Evolutionary conservation across 75 land plant genomes (phyloP).

Genomic region (Chamaecyparis obtusa): DNA sequence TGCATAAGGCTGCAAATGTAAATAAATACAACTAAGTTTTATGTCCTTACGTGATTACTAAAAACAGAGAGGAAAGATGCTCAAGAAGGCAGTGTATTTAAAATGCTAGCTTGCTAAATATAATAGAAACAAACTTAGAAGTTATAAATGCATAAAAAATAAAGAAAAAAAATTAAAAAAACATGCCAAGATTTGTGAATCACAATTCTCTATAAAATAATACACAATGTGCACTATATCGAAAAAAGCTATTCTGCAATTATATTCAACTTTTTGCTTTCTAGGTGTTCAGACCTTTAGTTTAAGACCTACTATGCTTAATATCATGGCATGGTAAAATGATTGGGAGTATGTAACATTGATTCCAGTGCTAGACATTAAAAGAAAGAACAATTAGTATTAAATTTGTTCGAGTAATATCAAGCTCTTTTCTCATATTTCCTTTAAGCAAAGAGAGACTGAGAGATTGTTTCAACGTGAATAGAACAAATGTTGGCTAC

Average conservation of each 20-base stretch:
- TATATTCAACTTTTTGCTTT: neutral
- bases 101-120: neutral
- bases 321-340: neutral
- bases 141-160: neutral
- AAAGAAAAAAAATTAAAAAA: neutral
- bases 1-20: constrained; percentile 80
- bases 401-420: neutral
- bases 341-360: neutral
- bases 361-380: neutral
- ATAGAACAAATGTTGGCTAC: neutral
- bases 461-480: neutral
- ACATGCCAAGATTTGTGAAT: neutral
- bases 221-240: neutral
- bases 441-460: neutral
- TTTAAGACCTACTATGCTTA: neutral
- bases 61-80: neutral
- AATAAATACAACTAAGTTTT: constrained; percentile 24
- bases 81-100: neutral
- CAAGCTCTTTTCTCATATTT: neutral
- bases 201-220: neutral
- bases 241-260: neutral
- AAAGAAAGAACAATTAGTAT: neutral
- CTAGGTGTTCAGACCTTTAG: neutral
- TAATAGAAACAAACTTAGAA: neutral
- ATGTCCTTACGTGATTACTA: neutral